Base-by-base conservation (phyloP, 768 basidiomycete species). In the Zangia roseola region DNA sequence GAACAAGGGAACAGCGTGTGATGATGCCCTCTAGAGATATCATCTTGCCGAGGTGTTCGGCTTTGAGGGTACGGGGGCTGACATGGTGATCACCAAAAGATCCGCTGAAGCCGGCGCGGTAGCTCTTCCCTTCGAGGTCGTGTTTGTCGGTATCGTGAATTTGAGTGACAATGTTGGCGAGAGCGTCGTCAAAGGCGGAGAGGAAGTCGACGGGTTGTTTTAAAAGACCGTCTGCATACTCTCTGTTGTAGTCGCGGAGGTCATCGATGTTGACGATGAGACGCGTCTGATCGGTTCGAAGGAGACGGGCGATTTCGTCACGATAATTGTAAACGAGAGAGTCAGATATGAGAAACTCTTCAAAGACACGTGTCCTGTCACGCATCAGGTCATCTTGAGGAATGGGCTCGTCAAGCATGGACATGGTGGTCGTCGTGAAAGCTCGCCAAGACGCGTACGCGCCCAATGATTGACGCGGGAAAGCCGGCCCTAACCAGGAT, bases 1-100 rank as follows among this genome's bases (percentile, higher is more conserved):
- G 87, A 45, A 98, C 95, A 49, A 99, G 84, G 7, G 94, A 97
- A 68, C 97, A 99, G 49, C 97, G 82, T 4, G 95, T 98, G 54
- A 99, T 93, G 65, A 99, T 99, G 33, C 95, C 97, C 73, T 99
- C 97, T 28, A 99, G 69, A 28, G 90, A 94, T 63, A 98, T 91
- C 93, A 98, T 93, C 70, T 88, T 93, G 41, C 93, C 91, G 17
- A 99, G 81, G 67, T 98, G 88, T 52, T 82, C 78, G 25, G 93
- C 88, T 49, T 84, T 81, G 43, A 99, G 80, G 16, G 93, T 93
- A 8, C 97, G 80, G 40, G 97, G 97, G 69, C 88, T 97, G 68
- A 94, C 89, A 69, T 97, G 94, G 69, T 98, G 91, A 70, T 97
- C 95, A 38, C 97, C 97, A 68, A 99, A 99, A 7, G 91, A 94